Evolutionary conservation across 2,329 filamentous ascomycete species (phyloP).

Genomic region (Xylariaceae sp.): DNA sequence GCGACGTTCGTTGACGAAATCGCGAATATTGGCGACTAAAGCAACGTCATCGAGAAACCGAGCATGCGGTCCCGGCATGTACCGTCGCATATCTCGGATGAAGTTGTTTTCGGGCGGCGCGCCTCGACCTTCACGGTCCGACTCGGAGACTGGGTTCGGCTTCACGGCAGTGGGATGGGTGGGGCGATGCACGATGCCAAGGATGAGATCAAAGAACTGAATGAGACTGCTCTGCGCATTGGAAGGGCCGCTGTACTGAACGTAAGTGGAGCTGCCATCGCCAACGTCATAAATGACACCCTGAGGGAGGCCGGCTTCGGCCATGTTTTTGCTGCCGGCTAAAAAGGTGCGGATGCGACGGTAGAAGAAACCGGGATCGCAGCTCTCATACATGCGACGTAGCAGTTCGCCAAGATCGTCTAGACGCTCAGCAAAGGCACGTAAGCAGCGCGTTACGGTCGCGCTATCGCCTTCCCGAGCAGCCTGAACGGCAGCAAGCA

Average conservation of each 20-base stretch:
- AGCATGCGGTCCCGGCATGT: conserved; percentile 93
- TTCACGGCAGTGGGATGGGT: conserved; percentile 83
- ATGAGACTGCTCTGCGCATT: conserved; percentile 96
- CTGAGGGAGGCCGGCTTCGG: conserved; percentile 79
- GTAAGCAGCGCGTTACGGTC: conserved; percentile 73
- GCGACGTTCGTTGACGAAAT: conserved; percentile 64
- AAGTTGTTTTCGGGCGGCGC: conserved; percentile 69
- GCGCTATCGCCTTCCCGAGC: conserved; percentile 63
- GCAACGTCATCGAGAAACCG: conserved; percentile 80
- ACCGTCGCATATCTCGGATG: conserved; percentile 91
- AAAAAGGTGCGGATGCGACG: conserved; percentile 93
- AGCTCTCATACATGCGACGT: conserved; percentile 89
- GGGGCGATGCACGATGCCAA: conserved; percentile 84
- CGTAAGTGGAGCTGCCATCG: conserved; percentile 60
- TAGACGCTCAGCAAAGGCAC: conserved; percentile 76
- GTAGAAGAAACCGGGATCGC: conserved; percentile 92
- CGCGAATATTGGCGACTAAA: conserved; percentile 77
- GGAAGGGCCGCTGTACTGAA: conserved; percentile 87
- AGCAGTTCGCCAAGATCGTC: conserved; percentile 77
- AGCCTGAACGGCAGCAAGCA: conserved; percentile 81
- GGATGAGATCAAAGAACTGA: conserved; percentile 91
- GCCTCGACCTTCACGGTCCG: conserved; percentile 40
- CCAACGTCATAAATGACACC: conserved; percentile 86
- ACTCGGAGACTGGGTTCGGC: conserved; percentile 40
- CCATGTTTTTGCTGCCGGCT: conserved; percentile 97